Base-by-base conservation (phyloP, 2,329 filamentous ascomycete species). In the Huntiella abstrusa region DNA sequence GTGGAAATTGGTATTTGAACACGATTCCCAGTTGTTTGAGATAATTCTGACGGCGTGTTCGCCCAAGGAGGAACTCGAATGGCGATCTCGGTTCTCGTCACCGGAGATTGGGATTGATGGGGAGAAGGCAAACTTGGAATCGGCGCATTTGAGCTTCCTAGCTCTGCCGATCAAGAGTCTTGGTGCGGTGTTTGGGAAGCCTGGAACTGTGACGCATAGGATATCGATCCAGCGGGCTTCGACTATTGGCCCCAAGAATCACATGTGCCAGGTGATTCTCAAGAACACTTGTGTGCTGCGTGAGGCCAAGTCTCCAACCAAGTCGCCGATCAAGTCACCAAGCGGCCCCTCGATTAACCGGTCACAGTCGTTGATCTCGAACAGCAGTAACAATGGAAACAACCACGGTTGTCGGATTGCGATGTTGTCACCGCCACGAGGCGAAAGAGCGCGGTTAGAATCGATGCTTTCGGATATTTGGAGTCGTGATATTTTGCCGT, bases 1-100 rank as follows among this genome's bases (percentile, higher is more conserved):
- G 1, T 96, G 87, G 88, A 98, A 96, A 58, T 56, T 95, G 8
- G 69, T 84, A 2, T 95, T 96, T 55, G 79, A 91, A 57, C 74
- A 75, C 52, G 70, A 80, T 48, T 73, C 81, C 53, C 76, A 82
- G 50, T 66, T 88, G 45, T 88, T 83, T 57, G 88, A 96, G 60
- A 62, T 94, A 12, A 76, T 95, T 36, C 69, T 94, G 63, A 92
- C 82, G 53, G 88, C 86, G 33, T 94, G 86, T 55, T 88, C 81
- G 1, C 67, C 75, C 1, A 75, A 71, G 36, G 88, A 98, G 58
- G 84, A 91, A 55, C 65, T 72, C 40, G 75, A 80, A 54, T 98
- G 91, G 88, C 77, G 79, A 51, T 68, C 65, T 12, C 72, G 78
- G n/a, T 65, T 94, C 16, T 60, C 66, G 28, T 66, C 68, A 10